Evolutionary conservation across 345 rosid genomes (phyloP), one percentile per base, ranked within the genome.

Genomic region (Psidium friedrichsthalianum): DNA sequence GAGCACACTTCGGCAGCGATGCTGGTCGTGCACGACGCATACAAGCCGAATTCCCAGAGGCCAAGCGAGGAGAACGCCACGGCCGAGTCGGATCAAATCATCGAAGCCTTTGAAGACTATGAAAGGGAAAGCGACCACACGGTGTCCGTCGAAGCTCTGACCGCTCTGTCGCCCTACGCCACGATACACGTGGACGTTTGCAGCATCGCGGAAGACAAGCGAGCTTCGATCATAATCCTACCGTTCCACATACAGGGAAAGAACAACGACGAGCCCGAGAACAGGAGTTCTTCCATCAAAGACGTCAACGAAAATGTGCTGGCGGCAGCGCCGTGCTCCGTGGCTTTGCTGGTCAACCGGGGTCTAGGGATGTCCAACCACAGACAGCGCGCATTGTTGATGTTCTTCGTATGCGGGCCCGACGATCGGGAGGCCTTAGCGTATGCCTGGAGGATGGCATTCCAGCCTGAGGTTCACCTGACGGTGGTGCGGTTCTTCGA

Each of bases 361-460:
- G 96, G 99, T 27, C 88, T 92, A 56, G 87, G 90, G 55, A 89
- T 64, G 82, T 82, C 1, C 53, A 57, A 47, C 84, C 84, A 20
- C 13, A 25, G 12, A 13, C 61, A 80, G 25, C 44, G 87, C 2
- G 85, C 84, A 49, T 15, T 90, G 3, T 54, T 88, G n/a, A 86
- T 93, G 94, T 21, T 93, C 44, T 96, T 91, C 85, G 0, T 90
- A 3, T 96, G 97, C 0, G 98, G 97, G 9, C 90, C 85, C 0
- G 96, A 94, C 36, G 97, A 95, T 40, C 87, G 97, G 44, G 98
- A 96, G 84, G 99, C 97, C 21, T 86, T 95, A 78, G 85, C 94
- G 0, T 95, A 90, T 51, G 95, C 95, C 2, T 88, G 94, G 92
- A 90, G 95, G 87, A 91, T 95, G 93, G 89, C 88, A 2, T 86